Evolutionary conservation across 192 early-diverging fungal species (phyloP).

Genomic region (Glomus cerebriforme): DNA sequence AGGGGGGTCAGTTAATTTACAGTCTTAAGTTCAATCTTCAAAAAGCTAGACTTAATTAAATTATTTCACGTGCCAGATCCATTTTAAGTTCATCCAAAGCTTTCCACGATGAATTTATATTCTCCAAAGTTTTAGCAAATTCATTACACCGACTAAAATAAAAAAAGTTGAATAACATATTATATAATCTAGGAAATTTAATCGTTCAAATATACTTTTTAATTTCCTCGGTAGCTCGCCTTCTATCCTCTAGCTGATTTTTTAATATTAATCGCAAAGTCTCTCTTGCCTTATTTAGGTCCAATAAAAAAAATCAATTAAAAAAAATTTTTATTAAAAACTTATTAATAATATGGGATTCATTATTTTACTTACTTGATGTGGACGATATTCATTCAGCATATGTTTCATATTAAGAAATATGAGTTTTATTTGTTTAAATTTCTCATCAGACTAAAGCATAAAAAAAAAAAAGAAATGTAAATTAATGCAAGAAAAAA

Average conservation of each 20-base stretch:
- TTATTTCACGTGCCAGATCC: not conserved
- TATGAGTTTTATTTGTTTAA: constrained; percentile 67
- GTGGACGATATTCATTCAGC: constrained; percentile 80
- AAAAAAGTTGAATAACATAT: not conserved
- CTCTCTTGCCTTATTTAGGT: constrained; percentile 52
- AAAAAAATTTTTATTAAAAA: not conserved
- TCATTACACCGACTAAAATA: constrained; percentile 26
- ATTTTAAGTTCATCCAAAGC: constrained; percentile 13
- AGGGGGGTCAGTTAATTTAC: no score
- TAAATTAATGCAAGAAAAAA: not conserved
- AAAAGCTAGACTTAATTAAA: no score
- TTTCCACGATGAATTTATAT: constrained; percentile 21
- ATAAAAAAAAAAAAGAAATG: not conserved
- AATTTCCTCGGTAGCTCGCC: constrained; percentile 45
- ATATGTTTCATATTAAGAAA: constrained; percentile 83
- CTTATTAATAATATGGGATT: no score
- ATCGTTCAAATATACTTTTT: constrained; percentile 42
- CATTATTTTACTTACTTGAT: constrained; percentile 70
- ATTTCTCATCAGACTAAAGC: constrained; percentile 56
- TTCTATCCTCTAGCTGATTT: constrained; percentile 61
- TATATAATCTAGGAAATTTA: not conserved
- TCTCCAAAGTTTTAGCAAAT: constrained; percentile 5
- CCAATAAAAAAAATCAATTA: not conserved
- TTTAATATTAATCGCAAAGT: constrained; percentile 67
- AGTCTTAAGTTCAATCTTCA: no score